Conservation (phyloP, 1,284 basidiomycete genomes). For the Ganoderma multipileum region DNA sequence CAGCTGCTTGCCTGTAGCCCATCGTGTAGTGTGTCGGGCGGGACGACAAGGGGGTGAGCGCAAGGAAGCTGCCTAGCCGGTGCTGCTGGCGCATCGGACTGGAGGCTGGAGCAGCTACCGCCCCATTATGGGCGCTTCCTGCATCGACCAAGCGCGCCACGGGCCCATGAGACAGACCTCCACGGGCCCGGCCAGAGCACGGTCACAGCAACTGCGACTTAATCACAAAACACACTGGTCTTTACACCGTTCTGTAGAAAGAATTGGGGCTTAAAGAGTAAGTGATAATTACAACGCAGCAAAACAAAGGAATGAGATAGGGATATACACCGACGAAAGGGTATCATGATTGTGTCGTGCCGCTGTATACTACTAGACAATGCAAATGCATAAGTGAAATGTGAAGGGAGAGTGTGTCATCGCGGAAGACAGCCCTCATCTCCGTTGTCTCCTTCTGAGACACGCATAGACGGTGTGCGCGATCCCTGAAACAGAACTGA, state of each 20-base stretch:
- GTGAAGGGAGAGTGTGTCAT: background rate
- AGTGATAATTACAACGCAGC: slow-evolving; percentile 26
- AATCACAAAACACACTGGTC: background rate
- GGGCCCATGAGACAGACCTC: no score
- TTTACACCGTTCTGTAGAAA: background rate
- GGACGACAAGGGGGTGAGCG: background rate
- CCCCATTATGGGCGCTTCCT: background rate
- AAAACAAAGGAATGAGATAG: slow-evolving; percentile 5
- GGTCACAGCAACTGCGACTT: background rate
- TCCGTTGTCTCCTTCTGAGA: background rate
- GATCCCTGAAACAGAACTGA: slow-evolving; percentile 1
- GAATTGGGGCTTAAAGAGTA: background rate
- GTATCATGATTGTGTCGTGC: slow-evolving; percentile 30
- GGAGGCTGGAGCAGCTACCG: background rate
- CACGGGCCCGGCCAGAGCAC: background rate
- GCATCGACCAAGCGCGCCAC: background rate
- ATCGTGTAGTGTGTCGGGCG: slow-evolving; percentile 48
- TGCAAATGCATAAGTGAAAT: slow-evolving; percentile 29
- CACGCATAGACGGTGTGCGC: background rate
- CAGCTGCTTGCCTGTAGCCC: slow-evolving; percentile 86
- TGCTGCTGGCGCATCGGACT: background rate
- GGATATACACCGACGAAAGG: slow-evolving; percentile 31
- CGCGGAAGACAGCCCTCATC: background rate
- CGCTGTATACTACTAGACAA: slow-evolving; percentile 29
- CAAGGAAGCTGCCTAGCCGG: background rate